These are phyloP conservation scores for Darksidea phi DNA, from an alignment of 495 filamentous ascomycete species.

Conservation along the genomic window DNA sequence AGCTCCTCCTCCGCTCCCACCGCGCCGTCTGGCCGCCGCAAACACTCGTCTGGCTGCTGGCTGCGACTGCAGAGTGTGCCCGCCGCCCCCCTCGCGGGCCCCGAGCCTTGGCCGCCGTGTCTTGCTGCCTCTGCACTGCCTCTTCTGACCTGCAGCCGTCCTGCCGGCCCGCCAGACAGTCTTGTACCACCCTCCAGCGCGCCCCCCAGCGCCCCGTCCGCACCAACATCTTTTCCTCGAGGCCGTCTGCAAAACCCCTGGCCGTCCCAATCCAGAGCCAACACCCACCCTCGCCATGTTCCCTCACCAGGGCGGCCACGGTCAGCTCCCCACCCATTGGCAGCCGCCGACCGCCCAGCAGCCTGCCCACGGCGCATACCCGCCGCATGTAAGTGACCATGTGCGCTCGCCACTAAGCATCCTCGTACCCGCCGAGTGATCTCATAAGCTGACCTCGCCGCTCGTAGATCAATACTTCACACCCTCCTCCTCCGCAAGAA, in stretches of 20 bases:
- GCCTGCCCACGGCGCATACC: constrained; percentile 31
- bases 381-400: constrained; percentile 33
- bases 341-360: constrained; percentile 26
- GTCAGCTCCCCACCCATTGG: constrained; percentile 32
- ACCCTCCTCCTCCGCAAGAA: constrained; percentile 33
- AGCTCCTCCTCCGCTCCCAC: background rate
- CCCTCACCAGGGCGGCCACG: constrained; percentile 31
- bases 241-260: background rate
- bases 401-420: constrained; percentile 14
- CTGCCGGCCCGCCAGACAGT: constrained; percentile 5
- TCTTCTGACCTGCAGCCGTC: constrained; percentile 28
- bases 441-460: constrained; percentile 19
- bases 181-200: constrained; percentile 12
- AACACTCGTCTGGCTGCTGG: too few relatives aligned
- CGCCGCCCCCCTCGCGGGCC: background rate
- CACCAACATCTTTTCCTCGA: background rate
- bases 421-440: background rate
- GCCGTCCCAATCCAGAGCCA: background rate
- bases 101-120: constrained; percentile 15
- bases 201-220: constrained; percentile 14
- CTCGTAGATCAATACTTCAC: constrained; percentile 30
- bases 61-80: too few relatives aligned
- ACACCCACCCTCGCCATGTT: constrained; percentile 19
- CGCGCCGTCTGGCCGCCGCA: background rate
- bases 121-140: constrained; percentile 20